Conservation (phyloP, 176 grass and related monocot genomes). For the Oryza glaberrima region DNA sequence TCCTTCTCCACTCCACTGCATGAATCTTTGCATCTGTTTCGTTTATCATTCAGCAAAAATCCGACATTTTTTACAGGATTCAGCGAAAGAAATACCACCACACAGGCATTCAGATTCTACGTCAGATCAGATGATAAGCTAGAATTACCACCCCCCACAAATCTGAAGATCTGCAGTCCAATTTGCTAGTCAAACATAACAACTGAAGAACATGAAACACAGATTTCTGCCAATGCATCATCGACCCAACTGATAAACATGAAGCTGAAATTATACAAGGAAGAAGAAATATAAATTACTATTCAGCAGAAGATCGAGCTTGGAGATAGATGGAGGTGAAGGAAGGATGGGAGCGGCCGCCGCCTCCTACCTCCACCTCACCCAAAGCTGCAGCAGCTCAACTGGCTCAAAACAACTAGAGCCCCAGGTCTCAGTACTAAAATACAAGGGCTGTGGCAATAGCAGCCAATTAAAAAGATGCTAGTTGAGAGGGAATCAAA, state of each 20-base stretch:
- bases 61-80: background rate
- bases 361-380: background rate
- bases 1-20: background rate
- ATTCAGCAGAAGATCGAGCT: background rate
- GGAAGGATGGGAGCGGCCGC: background rate
- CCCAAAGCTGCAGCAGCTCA: background rate
- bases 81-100: background rate
- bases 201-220: background rate
- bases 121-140: background rate
- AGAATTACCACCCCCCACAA: background rate
- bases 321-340: background rate
- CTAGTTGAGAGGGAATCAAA: background rate
- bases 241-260: background rate
- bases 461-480: background rate
- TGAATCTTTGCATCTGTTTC: background rate
- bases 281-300: background rate
- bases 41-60: background rate
- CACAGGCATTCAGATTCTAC: background rate
- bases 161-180: background rate
- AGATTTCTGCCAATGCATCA: background rate
- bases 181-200: background rate
- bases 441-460: background rate
- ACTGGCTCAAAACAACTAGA: background rate
- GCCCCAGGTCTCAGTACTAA: background rate
- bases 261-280: background rate